These are phyloP conservation scores for Mesembryanthemum crystallinum DNA, from an alignment of 148 eudicot genomes.

Conservation along the genomic window DNA sequence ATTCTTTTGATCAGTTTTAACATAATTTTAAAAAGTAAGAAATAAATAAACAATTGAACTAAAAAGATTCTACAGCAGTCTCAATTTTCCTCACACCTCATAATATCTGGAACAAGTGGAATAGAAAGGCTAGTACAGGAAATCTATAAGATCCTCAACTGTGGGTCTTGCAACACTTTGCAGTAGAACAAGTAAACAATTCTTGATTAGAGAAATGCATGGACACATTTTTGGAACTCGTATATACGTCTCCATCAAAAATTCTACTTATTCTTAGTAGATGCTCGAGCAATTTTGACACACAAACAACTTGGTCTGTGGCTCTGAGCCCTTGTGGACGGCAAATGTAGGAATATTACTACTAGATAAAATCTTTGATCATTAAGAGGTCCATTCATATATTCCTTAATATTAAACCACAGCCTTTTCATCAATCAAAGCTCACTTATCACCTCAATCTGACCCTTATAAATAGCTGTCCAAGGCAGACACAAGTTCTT, in stretches of 20 bases:
- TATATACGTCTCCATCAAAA: conserved; percentile 14
- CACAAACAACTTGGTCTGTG: conserved; percentile 2
- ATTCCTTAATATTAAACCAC: conserved; percentile 21
- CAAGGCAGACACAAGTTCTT: conserved; percentile 1
- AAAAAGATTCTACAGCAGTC: conserved; percentile 9
- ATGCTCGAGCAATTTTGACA: conserved; percentile 16
- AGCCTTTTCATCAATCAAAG: neutral
- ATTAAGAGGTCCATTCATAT: neutral
- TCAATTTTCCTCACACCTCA: conserved; percentile 23
- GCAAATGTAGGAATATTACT: conserved; percentile 18
- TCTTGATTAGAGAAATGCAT: conserved; percentile 12
- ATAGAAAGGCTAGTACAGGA: conserved; percentile 14
- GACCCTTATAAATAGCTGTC: conserved; percentile 32
- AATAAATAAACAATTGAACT: neutral
- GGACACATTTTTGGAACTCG: neutral
- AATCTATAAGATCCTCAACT: conserved; percentile 23
- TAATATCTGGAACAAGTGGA: conserved; percentile 25
- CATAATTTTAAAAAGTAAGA: neutral
- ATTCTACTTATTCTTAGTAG: conserved; percentile 8
- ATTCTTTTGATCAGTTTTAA: conserved; percentile 19
- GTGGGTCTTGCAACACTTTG: neutral
- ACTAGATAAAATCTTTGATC: neutral
- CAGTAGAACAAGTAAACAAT: neutral
- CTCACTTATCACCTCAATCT: neutral
- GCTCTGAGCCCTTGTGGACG: neutral